phyloP scores from a whole-genome alignment of 169 alveolate genomes.

The Plasmodium sp. region DNA sequence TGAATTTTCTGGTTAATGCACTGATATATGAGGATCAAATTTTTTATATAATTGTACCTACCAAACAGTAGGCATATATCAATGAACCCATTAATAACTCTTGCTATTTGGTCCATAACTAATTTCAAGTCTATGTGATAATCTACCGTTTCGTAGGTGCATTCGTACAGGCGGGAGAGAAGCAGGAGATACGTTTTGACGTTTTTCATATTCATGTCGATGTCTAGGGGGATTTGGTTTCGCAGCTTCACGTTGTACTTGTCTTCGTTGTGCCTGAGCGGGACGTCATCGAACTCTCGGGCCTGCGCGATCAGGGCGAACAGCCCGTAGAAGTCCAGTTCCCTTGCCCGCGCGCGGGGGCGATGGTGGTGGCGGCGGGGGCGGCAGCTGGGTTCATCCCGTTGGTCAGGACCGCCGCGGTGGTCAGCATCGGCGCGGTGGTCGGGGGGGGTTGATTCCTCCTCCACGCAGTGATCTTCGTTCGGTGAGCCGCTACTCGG shows the following conservation, averaged over 20 bases:
- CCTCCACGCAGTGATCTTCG: background rate
- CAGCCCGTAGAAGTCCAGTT: constrained; percentile 79
- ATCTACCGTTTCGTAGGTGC: constrained; percentile 91
- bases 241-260: constrained; percentile 91
- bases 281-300: constrained; percentile 92
- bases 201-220: constrained; percentile 90
- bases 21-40: constrained; percentile 50
- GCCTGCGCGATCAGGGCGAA: constrained; percentile 88
- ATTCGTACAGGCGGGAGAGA: constrained; percentile 82
- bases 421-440: background rate
- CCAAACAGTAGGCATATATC: constrained; percentile 76
- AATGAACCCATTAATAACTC: constrained; percentile 89
- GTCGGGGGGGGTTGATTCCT: background rate
- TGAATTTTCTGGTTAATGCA: constrained; percentile 73
- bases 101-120: constrained; percentile 89
- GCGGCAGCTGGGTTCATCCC: no score
- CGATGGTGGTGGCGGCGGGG: background rate
- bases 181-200: constrained; percentile 93
- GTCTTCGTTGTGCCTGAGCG: constrained; percentile 96
- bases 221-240: constrained; percentile 88
- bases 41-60: constrained; percentile 69
- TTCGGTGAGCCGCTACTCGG: background rate
- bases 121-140: constrained; percentile 89
- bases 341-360: constrained; percentile 55
- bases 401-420: no score